Evolutionary conservation across 2,329 filamentous ascomycete species (phyloP).

Genomic region (Fusarium albidum): DNA sequence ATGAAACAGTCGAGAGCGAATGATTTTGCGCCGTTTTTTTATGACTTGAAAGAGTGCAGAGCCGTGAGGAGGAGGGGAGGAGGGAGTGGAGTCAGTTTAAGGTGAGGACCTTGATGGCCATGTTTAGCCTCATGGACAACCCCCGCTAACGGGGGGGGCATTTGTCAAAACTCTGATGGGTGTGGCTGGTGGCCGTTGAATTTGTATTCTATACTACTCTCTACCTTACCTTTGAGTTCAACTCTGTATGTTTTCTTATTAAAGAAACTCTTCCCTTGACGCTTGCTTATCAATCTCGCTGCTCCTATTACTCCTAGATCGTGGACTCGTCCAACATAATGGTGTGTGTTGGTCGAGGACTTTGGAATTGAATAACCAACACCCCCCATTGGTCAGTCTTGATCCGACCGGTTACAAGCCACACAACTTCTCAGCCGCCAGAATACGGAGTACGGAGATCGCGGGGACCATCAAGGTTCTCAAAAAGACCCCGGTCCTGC

Average conservation of each 20-base stretch:
- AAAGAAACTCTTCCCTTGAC: too few species aligned
- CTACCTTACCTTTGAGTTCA: too few species aligned
- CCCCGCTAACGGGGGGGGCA: slow-evolving; percentile 9
- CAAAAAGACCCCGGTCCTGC: slow-evolving; percentile 14
- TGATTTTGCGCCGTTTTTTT: not conserved
- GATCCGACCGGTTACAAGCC: slow-evolving; percentile 23
- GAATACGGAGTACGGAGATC: too few species aligned
- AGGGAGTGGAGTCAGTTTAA: slow-evolving; percentile 39
- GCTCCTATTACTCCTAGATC: not conserved
- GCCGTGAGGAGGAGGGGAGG: slow-evolving; percentile 4
- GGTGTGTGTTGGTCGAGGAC: too few species aligned
- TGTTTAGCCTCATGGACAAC: slow-evolving; percentile 16
- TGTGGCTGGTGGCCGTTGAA: slow-evolving; percentile 35
- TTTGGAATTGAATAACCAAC: too few species aligned
- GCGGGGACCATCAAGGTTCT: slow-evolving; percentile 41
- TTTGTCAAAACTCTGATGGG: slow-evolving; percentile 2
- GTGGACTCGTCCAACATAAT: not conserved
- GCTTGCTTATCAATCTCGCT: too few species aligned
- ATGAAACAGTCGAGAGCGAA: too few species aligned
- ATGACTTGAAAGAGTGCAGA: not conserved
- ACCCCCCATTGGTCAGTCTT: slow-evolving; percentile 23
- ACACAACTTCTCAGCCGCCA: slow-evolving; percentile 21
- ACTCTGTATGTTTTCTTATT: not conserved
- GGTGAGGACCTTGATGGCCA: slow-evolving; percentile 43
- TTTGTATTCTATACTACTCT: too few species aligned